phyloP scores from a whole-genome alignment of 2,329 filamentous ascomycete species.

The Colletotrichum camelliae region DNA sequence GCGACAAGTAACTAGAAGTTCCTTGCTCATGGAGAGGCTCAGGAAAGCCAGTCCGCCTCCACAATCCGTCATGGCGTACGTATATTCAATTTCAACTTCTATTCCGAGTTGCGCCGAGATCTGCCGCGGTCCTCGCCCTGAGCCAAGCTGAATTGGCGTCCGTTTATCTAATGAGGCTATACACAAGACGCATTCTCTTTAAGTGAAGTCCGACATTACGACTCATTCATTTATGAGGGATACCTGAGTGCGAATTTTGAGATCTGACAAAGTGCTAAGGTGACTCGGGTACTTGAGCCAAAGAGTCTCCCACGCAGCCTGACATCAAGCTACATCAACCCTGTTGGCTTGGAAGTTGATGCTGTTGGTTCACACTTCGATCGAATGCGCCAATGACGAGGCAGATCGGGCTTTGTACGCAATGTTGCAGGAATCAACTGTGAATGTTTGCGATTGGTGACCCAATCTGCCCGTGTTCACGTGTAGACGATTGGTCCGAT shows the following conservation, averaged over 20 bases:
- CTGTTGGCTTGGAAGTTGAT: neutral
- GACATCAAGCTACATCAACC: neutral
- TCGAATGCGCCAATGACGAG: neutral
- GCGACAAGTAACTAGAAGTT: neutral
- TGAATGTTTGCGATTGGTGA: neutral
- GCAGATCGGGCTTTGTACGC: neutral
- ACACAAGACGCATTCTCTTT: fast-evolving
- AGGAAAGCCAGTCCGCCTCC: too few species aligned
- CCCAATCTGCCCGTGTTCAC: neutral
- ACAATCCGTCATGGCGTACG: neutral
- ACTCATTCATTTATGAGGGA: neutral
- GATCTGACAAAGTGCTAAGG: neutral
- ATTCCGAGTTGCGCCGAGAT: neutral
- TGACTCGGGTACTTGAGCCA: neutral
- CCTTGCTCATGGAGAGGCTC: too few species aligned
- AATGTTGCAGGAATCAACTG: neutral
- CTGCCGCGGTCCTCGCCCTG: neutral
- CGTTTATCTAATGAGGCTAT: neutral
- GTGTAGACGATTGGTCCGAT: fast-evolving
- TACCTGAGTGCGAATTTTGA: neutral
- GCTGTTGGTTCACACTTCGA: neutral
- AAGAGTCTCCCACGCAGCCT: neutral
- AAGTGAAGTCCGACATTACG: fast-evolving
- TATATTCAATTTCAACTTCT: neutral
- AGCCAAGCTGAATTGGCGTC: too few species aligned